Conservation (phyloP, 2,329 filamentous ascomycete species). For the Nothomitra cinnamomea region DNA sequence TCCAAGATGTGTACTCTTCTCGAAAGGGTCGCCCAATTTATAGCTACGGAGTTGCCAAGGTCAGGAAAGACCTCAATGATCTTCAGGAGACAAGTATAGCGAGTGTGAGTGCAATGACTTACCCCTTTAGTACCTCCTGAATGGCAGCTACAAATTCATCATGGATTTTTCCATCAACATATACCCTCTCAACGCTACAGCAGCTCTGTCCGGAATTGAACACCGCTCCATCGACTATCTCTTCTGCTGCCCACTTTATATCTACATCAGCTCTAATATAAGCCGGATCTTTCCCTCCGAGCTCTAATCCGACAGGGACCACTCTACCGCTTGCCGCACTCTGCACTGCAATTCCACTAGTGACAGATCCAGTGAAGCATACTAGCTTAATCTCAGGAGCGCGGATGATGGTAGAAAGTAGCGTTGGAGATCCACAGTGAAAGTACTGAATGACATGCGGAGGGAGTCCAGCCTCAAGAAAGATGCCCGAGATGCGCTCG, state of each 20-base stretch:
- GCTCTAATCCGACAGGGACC: conserved; percentile 72
- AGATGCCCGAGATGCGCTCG: conserved; percentile 64
- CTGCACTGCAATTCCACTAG: conserved; percentile 72
- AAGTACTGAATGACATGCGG: conserved; percentile 78
- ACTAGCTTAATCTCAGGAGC: conserved; percentile 63
- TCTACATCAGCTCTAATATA: conserved; percentile 80
- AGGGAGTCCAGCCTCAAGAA: conserved; percentile 65
- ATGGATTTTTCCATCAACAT: conserved; percentile 72
- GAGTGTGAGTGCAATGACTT: conserved; percentile 1
- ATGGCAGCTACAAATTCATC: conserved; percentile 65
- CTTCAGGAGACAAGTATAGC: too few species aligned
- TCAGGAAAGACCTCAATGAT: too few species aligned
- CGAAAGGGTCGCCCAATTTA: conserved; percentile 73
- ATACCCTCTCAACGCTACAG: conserved; percentile 81
- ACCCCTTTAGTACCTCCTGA: conserved; percentile 51
- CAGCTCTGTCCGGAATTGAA: conserved; percentile 99
- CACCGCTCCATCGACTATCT: conserved; percentile 88
- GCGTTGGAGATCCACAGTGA: conserved; percentile 63
- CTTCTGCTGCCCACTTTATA: conserved; percentile 74
- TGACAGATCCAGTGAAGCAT: conserved; percentile 88
- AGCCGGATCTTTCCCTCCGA: conserved; percentile 88
- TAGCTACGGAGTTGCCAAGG: conserved; percentile 31
- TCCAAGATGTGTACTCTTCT: conserved; percentile 64
- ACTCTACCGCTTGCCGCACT: conserved; percentile 69
- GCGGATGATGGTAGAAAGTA: conserved; percentile 63